Evolutionary conservation across 2,329 filamentous ascomycete species (phyloP).

Genomic region (Diatrype stigma): DNA sequence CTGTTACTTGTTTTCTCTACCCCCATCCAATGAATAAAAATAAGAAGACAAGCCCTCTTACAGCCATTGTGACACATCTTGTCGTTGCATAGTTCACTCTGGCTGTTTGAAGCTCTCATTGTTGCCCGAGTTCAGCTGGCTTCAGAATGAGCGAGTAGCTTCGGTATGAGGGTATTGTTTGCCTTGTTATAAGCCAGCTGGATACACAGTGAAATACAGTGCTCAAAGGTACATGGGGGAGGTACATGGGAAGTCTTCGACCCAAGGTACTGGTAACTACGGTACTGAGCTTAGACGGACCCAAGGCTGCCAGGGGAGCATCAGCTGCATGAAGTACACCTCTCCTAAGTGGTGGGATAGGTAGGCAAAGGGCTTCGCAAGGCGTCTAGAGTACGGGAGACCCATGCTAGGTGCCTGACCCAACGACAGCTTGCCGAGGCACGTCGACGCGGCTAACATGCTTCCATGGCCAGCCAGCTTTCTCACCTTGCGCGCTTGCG

Average conservation of each 20-base stretch:
- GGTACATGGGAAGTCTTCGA: not conserved
- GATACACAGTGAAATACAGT: not conserved
- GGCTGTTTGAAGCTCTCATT: no score
- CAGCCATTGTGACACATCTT: no score
- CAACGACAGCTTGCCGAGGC: not conserved
- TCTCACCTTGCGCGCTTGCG: not conserved
- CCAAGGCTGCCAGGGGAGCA: not conserved
- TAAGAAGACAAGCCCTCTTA: no score
- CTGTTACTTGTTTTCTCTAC: no score
- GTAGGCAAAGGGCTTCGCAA: not conserved
- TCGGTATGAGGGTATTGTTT: not conserved
- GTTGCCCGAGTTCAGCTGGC: no score
- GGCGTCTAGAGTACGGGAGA: not conserved
- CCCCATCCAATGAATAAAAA: no score
- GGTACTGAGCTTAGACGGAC: not conserved
- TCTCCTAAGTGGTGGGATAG: not conserved
- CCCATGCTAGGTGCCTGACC: not conserved
- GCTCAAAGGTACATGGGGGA: not conserved
- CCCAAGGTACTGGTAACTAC: not conserved
- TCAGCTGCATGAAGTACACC: not conserved
- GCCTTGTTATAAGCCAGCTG: not conserved
- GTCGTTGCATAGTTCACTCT: no score
- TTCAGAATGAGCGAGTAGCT: no score
- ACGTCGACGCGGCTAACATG: not conserved
- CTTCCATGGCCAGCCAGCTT: not conserved